phyloP scores from a whole-genome alignment of 163 green algal genomes.

The Prototheca stagnorum region DNA sequence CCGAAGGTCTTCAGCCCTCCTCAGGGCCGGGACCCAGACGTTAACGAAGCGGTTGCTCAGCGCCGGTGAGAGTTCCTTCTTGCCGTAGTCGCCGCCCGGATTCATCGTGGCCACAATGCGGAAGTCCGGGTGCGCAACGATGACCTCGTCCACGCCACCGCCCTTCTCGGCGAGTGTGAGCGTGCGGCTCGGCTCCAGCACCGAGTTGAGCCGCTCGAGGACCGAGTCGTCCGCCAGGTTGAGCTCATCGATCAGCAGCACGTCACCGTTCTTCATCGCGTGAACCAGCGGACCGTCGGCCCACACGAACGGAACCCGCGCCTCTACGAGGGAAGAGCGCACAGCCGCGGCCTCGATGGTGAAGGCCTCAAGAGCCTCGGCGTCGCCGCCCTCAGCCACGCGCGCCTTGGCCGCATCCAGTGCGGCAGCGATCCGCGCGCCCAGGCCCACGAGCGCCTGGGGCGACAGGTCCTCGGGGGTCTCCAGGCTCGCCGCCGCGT shows the following conservation, averaged over 20 bases:
- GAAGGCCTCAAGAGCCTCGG: not conserved
- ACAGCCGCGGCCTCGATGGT: no score
- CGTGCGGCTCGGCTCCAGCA: conserved; percentile 64
- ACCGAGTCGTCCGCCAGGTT: conserved; percentile 96
- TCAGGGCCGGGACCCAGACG: conserved; percentile 81
- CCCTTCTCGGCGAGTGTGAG: conserved; percentile 89
- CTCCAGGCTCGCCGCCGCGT: not conserved
- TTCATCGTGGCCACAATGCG: conserved; percentile 96
- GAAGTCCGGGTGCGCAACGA: conserved; percentile 71
- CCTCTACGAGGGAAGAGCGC: no score
- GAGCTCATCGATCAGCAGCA: conserved; percentile 94
- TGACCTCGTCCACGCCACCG: conserved; percentile 61
- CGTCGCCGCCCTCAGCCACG: no score
- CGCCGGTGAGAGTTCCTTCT: conserved; percentile 94
- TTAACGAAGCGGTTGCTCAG: conserved; percentile 85
- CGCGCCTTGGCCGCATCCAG: not conserved
- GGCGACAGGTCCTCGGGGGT: not conserved
- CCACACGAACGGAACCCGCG: conserved; percentile 82
- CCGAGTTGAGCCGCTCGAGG: conserved; percentile 93
- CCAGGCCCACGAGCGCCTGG: not conserved
- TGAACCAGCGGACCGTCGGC: conserved; percentile 83
- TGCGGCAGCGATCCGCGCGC: not conserved
- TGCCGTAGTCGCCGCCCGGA: conserved; percentile 94
- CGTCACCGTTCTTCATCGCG: conserved; percentile 82
- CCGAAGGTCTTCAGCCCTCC: conserved; percentile 55